Base-by-base conservation (phyloP, 345 rosid genomes). In the Syzygium aromaticum region DNA sequence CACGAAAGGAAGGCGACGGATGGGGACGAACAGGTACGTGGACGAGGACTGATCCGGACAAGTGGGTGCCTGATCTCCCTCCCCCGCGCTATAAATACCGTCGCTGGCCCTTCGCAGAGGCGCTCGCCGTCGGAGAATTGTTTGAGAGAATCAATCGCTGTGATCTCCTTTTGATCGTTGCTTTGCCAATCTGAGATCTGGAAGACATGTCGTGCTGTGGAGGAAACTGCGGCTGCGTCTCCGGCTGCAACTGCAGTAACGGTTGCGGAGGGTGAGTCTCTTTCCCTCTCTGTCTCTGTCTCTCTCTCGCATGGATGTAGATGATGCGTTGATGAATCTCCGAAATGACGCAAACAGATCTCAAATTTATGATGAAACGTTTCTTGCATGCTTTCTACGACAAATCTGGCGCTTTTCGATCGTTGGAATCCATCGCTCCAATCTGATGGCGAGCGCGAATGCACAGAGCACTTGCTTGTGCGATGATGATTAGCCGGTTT, bases 151-250 rank as follows among this genome's bases (percentile, higher is more conserved):
- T 54, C 11, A 3, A 54, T 22, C 1, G 59, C 27, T 21, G 22
- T 22, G 8, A 23, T 63, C 38, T 7, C 38, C 77, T 0, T 28
- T 7, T 6, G 77, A 19, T 63, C 10, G 77, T 63, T 1, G 77
- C 10, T 28, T 15, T 2, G 77, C 19, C 33, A 63, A 4, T 33
- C 2, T 8, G 77, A 30, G 77, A 16, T 30, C 43, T 16, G 43
- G 77, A 16, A 64, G 30, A 15, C 2, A 64, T 64, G 77, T 64
- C 97, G 87, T 92, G 93, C 94, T 90, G 94, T 43, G 94, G 92
- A 25, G 95, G 93, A 87, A 92, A 89, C 95, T 90, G 95, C 84
- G 93, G 95, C 46, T 91, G 95, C 51, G 95, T 94, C 53, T 8
- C 92, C 63, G 94, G 89, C 91, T 94, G 96, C 92, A 88, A 90